Percentiles rank a stretch among this genome's conserved stretches.
These are phyloP conservation scores for Marasmius oreades DNA, from an alignment of 1,284 basidiomycete species.

Conservation along the genomic window DNA sequence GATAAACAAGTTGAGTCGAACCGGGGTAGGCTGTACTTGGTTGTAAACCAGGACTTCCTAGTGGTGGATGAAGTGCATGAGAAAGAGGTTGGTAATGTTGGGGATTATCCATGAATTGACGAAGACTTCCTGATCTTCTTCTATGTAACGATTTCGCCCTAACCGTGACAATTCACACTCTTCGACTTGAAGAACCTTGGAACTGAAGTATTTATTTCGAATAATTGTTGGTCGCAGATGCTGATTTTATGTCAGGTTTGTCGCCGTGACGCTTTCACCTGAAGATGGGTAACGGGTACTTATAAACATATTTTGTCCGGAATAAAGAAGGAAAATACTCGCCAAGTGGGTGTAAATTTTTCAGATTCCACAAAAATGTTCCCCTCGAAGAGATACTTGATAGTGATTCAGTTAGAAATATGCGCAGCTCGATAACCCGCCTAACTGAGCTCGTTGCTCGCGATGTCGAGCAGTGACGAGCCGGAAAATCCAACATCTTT, in stretches of 20 bases:
- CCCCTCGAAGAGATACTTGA: background rate
- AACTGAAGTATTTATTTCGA: background rate
- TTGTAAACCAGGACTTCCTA: constrained; percentile 29
- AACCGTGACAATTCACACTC: background rate
- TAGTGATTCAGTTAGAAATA: background rate
- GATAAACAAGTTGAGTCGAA: constrained; percentile 19
- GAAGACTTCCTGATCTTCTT: background rate
- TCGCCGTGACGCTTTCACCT: background rate
- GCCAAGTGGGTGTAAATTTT: background rate
- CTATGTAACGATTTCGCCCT: background rate
- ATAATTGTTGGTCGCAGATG: background rate
- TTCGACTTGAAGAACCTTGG: background rate
- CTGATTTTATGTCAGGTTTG: background rate
- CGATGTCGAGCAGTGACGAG: constrained; percentile 11
- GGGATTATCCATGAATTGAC: constrained; percentile 58
- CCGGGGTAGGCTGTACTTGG: constrained; percentile 22
- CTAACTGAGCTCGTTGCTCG: constrained; percentile 5
- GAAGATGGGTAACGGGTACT: background rate
- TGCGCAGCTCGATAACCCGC: background rate
- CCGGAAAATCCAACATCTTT: constrained; percentile 1
- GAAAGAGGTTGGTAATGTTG: constrained; percentile 78
- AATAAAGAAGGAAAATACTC: background rate
- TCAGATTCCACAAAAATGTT: background rate
- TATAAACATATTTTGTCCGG: background rate
- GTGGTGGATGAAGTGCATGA: constrained; percentile 65